Percentiles rank a stretch among this genome's conserved stretches.
These are phyloP conservation scores for Pythium phragmitis DNA, from an alignment of 352 stramenopile genomes.

Conservation along the genomic window DNA sequence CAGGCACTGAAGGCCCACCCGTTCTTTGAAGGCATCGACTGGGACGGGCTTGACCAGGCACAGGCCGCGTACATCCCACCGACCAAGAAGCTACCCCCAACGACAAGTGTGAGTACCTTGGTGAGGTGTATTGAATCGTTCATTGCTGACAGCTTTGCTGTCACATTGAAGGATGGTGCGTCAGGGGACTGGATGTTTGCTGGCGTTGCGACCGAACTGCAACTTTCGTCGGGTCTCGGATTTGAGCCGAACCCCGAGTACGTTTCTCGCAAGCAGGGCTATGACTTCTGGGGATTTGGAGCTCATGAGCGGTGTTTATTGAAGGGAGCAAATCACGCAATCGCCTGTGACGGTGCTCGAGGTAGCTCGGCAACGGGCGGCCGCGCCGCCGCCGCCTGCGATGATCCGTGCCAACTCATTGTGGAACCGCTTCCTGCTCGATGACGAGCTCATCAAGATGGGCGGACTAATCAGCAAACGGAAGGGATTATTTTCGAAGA, in stretches of 20 bases:
- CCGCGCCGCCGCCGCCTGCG: conserved; percentile 50
- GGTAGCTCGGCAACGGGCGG: conserved; percentile 72
- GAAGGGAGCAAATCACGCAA: conserved; percentile 32
- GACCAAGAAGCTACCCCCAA: conserved; percentile 58
- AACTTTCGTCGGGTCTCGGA: conserved; percentile 79
- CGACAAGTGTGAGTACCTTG: conserved; percentile 51
- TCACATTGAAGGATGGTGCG: conserved; percentile 53
- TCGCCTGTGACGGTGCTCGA: conserved; percentile 61
- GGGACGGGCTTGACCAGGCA: conserved; percentile 49
- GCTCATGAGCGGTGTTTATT: conserved; percentile 17
- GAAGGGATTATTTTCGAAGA: conserved; percentile 89
- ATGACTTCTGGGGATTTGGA: background rate
- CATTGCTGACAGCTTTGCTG: background rate
- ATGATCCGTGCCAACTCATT: conserved; percentile 76
- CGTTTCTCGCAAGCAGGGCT: background rate
- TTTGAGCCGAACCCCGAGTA: conserved; percentile 48
- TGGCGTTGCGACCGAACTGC: conserved; percentile 83
- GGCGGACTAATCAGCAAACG: conserved; percentile 85
- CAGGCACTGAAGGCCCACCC: conserved; percentile 65
- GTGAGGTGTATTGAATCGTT: background rate
- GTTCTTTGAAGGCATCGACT: conserved; percentile 85
- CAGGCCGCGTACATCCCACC: conserved; percentile 61
- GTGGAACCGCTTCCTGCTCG: conserved; percentile 86
- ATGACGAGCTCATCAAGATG: conserved; percentile 88
- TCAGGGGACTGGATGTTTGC: conserved; percentile 89